Evolutionary conservation across 192 early-diverging fungal species (phyloP).

Genomic region (Coemansia sp.): DNA sequence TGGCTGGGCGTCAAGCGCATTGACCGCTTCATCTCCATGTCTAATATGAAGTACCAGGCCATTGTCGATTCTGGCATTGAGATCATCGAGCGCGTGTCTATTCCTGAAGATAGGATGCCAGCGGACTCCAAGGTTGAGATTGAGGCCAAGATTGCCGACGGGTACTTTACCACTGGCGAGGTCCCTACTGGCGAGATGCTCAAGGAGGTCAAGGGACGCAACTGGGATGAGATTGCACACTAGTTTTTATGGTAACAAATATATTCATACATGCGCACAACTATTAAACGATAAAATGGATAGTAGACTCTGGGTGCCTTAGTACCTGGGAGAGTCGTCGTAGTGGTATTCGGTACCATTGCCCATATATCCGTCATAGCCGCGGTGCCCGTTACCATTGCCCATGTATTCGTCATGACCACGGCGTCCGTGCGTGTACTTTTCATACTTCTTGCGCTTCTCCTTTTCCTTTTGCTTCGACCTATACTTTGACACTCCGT

Average conservation of each 20-base stretch:
- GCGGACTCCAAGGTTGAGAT: constrained; percentile 93
- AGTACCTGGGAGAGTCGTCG: not conserved
- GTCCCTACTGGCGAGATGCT: constrained; percentile 63
- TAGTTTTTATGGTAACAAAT: constrained; percentile 8
- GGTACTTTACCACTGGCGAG: constrained; percentile 81
- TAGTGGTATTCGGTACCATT: not conserved
- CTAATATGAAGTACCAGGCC: constrained; percentile 92
- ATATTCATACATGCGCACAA: not conserved
- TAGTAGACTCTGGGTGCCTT: not conserved
- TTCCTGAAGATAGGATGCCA: constrained; percentile 88
- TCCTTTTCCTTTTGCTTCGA: constrained; percentile 16
- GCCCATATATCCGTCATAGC: not conserved
- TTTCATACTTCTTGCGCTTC: constrained; percentile 15
- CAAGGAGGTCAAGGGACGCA: constrained; percentile 74
- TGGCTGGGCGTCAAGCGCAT: constrained; percentile 95
- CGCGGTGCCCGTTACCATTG: constrained; percentile 2
- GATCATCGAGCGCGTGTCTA: constrained; percentile 84
- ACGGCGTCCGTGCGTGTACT: constrained; percentile 10
- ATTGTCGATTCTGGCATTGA: constrained; percentile 85
- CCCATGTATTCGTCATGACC: not conserved
- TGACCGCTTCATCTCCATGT: constrained; percentile 88
- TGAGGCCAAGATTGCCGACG: constrained; percentile 95
- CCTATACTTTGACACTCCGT: constrained; percentile 20
- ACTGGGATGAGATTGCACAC: constrained; percentile 69
- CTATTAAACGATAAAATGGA: not conserved